Evolutionary conservation across 2,329 filamentous ascomycete species (phyloP), one percentile per base, ranked within the genome.

Genomic region (Xylariaceae sp.): DNA sequence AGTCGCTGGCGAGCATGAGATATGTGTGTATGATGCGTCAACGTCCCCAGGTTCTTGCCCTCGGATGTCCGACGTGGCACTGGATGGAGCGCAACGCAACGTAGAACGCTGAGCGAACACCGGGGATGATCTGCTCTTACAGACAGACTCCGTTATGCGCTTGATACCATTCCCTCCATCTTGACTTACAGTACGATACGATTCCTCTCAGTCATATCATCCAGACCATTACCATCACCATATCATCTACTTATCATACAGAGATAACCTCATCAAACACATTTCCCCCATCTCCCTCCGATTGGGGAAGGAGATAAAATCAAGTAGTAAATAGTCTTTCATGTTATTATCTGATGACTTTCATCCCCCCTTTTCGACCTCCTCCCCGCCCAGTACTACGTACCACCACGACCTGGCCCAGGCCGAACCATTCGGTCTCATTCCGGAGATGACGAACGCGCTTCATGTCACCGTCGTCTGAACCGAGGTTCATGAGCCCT

Each of bases 401-500:
- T 60, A 51, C 58, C 55, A 56, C 54, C 23, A 44, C 44, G 52
- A 34, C 23, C 47, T 58, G 15, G 56, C 34, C 41, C 47, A 49
- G 49, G 49, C 23, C 49, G 49, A 51, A 34, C 47, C 37, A 41
- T 55, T 59, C 52, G 51, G 58, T 44, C 54, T 55, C 58, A 53
- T 61, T 57, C 37, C 59, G 55, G 59, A 61, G 55, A 61, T 61
- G 55, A 60, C 23, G 53, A 59, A 23, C 50, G 23, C 23, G 4
- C 23, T 30, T 30, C 23, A 30, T 30, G 23, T 30, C 23, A 5
- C 23, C 23, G 23, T 30, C 4, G 23, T 30, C 23, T 30, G 23
- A 30, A 30, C 23, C 23, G 23, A 30, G n/a, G n/a, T 30, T 53
- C 44, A 15, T n/a, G 47, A 13, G 48, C 18, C 51, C 52, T 54